Base-by-base conservation (phyloP, 805 yeast species). In the Kodamaea nitidulidarum region DNA sequence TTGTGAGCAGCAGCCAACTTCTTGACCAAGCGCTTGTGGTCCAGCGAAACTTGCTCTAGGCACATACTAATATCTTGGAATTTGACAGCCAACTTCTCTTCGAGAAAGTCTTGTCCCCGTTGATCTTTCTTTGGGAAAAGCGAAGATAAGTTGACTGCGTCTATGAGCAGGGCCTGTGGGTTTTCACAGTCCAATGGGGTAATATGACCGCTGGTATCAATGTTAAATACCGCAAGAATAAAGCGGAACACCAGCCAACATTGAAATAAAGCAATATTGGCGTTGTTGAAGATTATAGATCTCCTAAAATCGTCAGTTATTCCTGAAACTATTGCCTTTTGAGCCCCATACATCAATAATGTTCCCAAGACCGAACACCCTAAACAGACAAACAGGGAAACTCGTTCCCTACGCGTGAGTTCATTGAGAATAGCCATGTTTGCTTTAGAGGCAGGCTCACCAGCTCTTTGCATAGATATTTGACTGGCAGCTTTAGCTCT, bases 221-320 rank as follows among this genome's bases (percentile, higher is more conserved):
- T 15, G 9, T 32, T 26, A 7, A 40, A 35, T 5, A 42, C 12
- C 48, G 51, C n/a, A 44, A 60, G 44, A 2, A 58, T 29, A 5
- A 60, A 40, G 37, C 65, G 48, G 9, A 62, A 48, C 7, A 54
- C 17, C 4, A 61, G 61, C 64, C 66, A 63, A 12, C 58, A 46
- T n/a, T 56, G 51, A 40, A 64, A 66, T 7, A 68, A 43, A 2
- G 52, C 51, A 35, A 68, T 56, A 41, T 67, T 67, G 32, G 67
- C 51, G 43, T 66, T 61, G 17, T 58, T 61, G 35, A 68, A 64
- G 4, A 66, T 59, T 9, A 58, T 41, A 10, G 49, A 42, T 34
- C 45, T 48, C 30, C 63, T 32, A 9, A 55, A 38, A 7, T 51
- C 57, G 16, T 58, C 66, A 11, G 17, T 31, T 32, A 38, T 24